Percentiles rank a stretch among this genome's conserved stretches.
Conservation (phyloP, 805 yeast species). For the Suhomyces canberraensis region DNA sequence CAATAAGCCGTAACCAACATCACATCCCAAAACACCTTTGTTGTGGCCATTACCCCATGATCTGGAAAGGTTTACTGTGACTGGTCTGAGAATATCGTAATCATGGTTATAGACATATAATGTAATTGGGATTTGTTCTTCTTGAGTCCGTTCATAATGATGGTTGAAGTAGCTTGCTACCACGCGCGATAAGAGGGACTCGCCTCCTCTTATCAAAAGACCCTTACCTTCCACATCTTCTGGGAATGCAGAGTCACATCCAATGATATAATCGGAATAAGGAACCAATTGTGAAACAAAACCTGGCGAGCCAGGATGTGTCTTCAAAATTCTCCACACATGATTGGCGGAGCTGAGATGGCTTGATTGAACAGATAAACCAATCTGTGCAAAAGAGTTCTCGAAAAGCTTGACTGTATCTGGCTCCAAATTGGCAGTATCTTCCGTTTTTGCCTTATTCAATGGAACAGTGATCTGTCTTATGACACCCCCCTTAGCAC, state of each 20-base stretch:
- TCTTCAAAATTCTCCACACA: conserved; percentile 81
- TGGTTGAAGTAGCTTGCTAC: conserved; percentile 56
- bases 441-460: conserved; percentile 5
- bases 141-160: conserved; percentile 29
- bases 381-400: conserved; percentile 49
- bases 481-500: conserved; percentile 74
- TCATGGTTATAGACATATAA: conserved; percentile 79
- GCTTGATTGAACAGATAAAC: conserved; percentile 72
- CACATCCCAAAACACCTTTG: conserved; percentile 83
- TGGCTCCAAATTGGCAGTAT: conserved; percentile 4
- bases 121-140: conserved; percentile 38
- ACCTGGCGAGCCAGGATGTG: conserved; percentile 78
- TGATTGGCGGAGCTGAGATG: conserved; percentile 72
- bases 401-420: conserved; percentile 14
- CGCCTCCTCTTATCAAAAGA: conserved; percentile 81
- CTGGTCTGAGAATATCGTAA: conserved; percentile 81
- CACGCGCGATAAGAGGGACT: conserved; percentile 67
- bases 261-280: conserved; percentile 83
- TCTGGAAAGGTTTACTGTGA: conserved; percentile 63
- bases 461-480: conserved; percentile 31
- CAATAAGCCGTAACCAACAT: conserved; percentile 87
- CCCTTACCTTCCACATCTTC: conserved; percentile 61
- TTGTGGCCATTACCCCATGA: conserved; percentile 65
- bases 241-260: conserved; percentile 52
- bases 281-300: conserved; percentile 78